Base-by-base conservation (phyloP, 2,329 filamentous ascomycete species). In the Myriosclerotinia curreyana region DNA sequence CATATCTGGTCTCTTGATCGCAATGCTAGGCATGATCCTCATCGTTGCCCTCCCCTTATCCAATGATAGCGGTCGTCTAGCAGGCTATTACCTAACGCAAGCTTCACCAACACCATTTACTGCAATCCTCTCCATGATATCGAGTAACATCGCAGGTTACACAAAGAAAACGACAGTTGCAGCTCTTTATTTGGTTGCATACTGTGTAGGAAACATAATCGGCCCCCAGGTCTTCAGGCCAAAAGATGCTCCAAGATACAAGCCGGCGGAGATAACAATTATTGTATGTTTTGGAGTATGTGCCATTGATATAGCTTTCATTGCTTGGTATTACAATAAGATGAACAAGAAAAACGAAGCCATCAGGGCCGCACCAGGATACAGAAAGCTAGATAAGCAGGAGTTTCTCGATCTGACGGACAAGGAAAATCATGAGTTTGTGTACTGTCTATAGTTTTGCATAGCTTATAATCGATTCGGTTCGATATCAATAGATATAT, bases 151-250 rank as follows among this genome's bases (percentile, higher is more conserved):
- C 3, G 78, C 77, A 7, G 79, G 80, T 0, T 79, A 82, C 63
- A 80, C 79, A 3, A 82, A 82, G 72, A 81, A 81, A 65, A 77
- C 80, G 31, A 79, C 79, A 0, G 76, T 79, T 55, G 80, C 79
- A 49, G 79, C 79, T 0, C 68, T 82, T n/a, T 73, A 70, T 36
- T 64, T 74, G 11, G 77, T 80, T 3, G 81, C 77, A 1, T 84
- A 83, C 65, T 83, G 81, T 61, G 75, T 81, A 1, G 82, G 81
- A 0, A 82, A 82, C 68, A 83, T 84, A 64, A 80, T 83, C 40
- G 81, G 82, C 5, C 72, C 73, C 3, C 73, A 75, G 40, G 70
- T 70, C 11, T 74, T 74, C 51, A 67, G 80, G 68, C 69, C 71
- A 5, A 75, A 75, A 49, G 81, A 85, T 65, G 80, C 78, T 0